phyloP scores from a whole-genome alignment of 2,329 filamentous ascomycete genomes.

The Alternaria gansuensis region DNA sequence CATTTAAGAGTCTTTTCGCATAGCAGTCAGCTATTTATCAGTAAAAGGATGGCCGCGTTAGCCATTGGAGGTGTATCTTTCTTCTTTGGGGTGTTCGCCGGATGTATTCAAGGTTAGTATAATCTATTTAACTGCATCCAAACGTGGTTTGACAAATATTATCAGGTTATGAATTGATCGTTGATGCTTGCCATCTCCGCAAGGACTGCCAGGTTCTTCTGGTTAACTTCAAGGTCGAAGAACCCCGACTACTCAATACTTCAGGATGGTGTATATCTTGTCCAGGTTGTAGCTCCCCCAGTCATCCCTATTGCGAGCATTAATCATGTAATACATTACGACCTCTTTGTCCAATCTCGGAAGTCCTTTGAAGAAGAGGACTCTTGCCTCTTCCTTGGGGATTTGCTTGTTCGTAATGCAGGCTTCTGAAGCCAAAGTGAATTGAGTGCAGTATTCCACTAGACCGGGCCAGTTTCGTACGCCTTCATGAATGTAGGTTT shows the following conservation, averaged over 20 bases:
- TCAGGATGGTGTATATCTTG: conserved; percentile 33
- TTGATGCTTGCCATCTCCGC: conserved; percentile 48
- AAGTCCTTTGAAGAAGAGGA: no score
- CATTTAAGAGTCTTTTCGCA: not conserved
- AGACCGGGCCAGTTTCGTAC: no score
- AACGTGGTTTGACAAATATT: not conserved
- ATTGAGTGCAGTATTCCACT: no score
- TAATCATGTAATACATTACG: no score
- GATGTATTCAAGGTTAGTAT: conserved; percentile 47
- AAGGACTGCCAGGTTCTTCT: conserved; percentile 47
- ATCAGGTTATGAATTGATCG: conserved; percentile 51
- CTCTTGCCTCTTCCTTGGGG: no score
- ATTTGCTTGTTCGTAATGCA: no score
- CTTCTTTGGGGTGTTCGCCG: conserved; percentile 51
- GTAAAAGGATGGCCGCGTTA: conserved; percentile 32
- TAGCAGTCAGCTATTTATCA: not conserved
- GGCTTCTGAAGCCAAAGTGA: no score
- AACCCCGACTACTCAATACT: conserved; percentile 48
- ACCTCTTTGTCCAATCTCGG: no score
- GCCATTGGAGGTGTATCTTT: conserved; percentile 43
- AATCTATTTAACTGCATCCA: not conserved
- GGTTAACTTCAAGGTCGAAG: conserved; percentile 51
- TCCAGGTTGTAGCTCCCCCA: conserved; percentile 30
- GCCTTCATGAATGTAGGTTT: no score
- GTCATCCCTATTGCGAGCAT: no score